Base-by-base conservation (phyloP, 495 filamentous ascomycete genomes). In the Penicillium lagena region DNA sequence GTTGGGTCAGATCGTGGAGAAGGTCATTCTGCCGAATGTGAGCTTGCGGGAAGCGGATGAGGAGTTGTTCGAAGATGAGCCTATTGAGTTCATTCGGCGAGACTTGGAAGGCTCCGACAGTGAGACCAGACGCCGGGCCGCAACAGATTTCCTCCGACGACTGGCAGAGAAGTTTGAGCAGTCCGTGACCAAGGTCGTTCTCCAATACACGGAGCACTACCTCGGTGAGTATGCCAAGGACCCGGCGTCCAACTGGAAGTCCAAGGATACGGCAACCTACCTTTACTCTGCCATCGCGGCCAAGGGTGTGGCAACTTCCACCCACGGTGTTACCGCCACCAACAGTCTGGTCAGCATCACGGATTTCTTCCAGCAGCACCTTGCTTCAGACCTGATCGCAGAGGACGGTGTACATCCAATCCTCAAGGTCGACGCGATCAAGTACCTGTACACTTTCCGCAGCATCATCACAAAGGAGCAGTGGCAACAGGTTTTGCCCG, bases 21-120 rank as follows among this genome's bases (percentile, higher is more conserved):
- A 94, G 67, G 94, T 96, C 22, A 82, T 99, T 37, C 66, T 99
- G 42, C 94, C 94, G 30, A 99, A 96, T 51, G 80, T 97, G 41
- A 82, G 80, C 10, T 74, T 99, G 15, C 80, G 94, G 35, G 89
- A 94, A 49, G 88, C 90, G 2, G 94, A 99, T 46, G 81, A 95
- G 47, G 94, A 99, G 59, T 73, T 95, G 31, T 96, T 97, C 52
- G 94, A 97, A 59, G 94, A 99, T 55, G 94, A 99, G 61, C 94
- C 94, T 3, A 96, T 99, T 59, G 94, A 99, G 60, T 99, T 95
- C 64, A 97, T 97, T 56, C 77, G 94, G 41, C 81, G 89, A 48
- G 91, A 99, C 62, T 76, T 99, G 12, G 94, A 99, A 63, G 94
- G 94, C 14, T 95, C 90, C 1, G 94, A 97, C 58, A 89, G 83